Evolutionary conservation across 75 land plant genomes (phyloP), one percentile per base, ranked within the genome.

Genomic region (Ceratopteris richardii): DNA sequence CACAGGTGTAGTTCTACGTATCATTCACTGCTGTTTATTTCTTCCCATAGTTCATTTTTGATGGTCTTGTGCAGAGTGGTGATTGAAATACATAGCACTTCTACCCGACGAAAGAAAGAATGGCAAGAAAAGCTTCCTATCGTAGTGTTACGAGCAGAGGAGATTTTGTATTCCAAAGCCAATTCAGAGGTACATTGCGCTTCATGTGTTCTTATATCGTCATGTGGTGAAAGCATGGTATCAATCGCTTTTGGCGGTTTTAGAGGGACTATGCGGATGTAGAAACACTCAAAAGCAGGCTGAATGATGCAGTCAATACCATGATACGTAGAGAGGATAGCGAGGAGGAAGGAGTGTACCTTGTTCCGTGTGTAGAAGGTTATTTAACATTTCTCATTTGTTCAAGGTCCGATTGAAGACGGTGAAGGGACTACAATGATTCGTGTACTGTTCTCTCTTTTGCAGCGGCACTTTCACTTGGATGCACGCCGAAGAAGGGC

Each of bases 321-420:
- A 86, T 89, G 24, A 89, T 89, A 62, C 79, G 95, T 14, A 70
- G 68, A 39, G 88, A 86, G 40, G 90, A 86, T 37, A 67, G 59
- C 51, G 27, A 66, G 0, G 83, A 79, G 47, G 68, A 58, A 51
- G 82, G 75, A 14, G 68, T 40, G n/a, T 68, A 73, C 57, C 54
- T 89, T 58, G 76, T 71, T 29, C 95, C 95, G 33, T 89, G 95
- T 74, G 79, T 89, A 56, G 95, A 89, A 89, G 95, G 95, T 89
- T 39, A 26, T 18, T 42, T 9, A 46, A 9, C 19, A n/a, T n/a
- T 16, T 7, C 22, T 53, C 9, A 20, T 20, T 19, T 28, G n/a
- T 44, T 24, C 6, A 0, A 20, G 16, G 25, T 58, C 33, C 13
- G 10, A 58, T 7, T 20, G 13, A 25, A 13, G n/a, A n/a, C n/a